Percentiles rank a stretch among this genome's conserved stretches.
These are phyloP conservation scores for Paramecium primaurelia DNA, from an alignment of 73 alveolate species.

Conservation along the genomic window DNA sequence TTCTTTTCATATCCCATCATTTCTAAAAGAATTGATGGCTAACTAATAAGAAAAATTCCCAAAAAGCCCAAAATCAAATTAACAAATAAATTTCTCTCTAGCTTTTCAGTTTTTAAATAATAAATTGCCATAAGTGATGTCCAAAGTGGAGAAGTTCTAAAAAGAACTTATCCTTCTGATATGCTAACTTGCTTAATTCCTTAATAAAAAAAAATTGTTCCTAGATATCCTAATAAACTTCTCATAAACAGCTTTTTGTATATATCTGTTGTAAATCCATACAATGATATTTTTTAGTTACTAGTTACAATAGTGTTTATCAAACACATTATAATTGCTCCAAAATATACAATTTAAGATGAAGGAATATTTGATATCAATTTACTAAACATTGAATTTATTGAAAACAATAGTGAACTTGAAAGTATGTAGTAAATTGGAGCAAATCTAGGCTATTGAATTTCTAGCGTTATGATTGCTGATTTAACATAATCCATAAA, in stretches of 20 bases:
- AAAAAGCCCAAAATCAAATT: background rate
- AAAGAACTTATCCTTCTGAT: background rate
- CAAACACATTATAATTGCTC: background rate
- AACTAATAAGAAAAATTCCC: background rate
- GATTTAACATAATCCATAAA: background rate
- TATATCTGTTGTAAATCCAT: background rate
- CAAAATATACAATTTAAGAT: background rate
- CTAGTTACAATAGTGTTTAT: background rate
- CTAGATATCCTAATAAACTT: background rate
- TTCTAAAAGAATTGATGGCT: background rate
- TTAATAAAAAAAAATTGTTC: background rate
- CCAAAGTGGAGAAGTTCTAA: slow-evolving; percentile 30
- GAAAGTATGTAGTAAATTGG: background rate
- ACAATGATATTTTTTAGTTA: background rate
- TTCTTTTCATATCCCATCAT: background rate
- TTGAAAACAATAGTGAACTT: background rate
- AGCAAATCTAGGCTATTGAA: background rate
- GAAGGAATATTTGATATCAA: background rate
- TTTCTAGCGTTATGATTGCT: background rate
- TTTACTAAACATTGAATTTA: background rate
- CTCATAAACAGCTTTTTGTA: background rate
- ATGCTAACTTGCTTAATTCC: background rate
- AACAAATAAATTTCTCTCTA: background rate
- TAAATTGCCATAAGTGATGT: background rate
- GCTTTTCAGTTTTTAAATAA: background rate